These are phyloP conservation scores for Olyra latifolia DNA, from an alignment of 176 grass and related monocot genomes.

Conservation along the genomic window DNA sequence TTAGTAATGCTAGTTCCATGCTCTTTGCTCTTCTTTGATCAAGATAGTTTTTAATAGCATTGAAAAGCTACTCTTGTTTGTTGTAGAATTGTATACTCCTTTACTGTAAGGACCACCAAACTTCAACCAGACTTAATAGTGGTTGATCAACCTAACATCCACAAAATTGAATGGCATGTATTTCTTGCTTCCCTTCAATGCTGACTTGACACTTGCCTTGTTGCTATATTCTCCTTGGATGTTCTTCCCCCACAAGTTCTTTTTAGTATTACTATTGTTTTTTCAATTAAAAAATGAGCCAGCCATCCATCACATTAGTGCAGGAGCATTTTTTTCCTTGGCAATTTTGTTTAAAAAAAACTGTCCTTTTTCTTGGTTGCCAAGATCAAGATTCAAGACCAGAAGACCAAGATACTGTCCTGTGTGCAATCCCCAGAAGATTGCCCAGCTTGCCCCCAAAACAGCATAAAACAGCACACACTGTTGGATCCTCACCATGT, in stretches of 20 bases:
- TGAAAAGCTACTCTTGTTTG: conserved; percentile 39
- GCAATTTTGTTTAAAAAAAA: conserved; percentile 10
- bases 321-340: neutral
- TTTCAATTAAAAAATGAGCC: neutral
- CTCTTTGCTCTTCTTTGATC: conserved; percentile 32
- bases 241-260: conserved; percentile 2
- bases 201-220: neutral
- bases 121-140: conserved; percentile 44
- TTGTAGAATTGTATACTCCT: conserved; percentile 28
- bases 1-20: conserved; percentile 1
- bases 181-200: conserved; percentile 45
- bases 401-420: conserved; percentile 46
- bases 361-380: neutral
- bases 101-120: conserved; percentile 37
- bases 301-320: neutral
- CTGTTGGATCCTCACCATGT: conserved; percentile 22
- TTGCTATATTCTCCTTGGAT: neutral
- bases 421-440: conserved; percentile 32
- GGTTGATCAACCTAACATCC: conserved; percentile 44
- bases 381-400: conserved; percentile 34
- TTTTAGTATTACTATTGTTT: neutral
- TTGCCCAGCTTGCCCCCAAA: conserved; percentile 28
- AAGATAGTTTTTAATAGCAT: conserved; percentile 14
- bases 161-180: conserved; percentile 43
- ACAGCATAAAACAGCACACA: conserved; percentile 4